Conservation (phyloP, 2,329 filamentous ascomycete genomes). For the Fusarium protoensiforme region DNA sequence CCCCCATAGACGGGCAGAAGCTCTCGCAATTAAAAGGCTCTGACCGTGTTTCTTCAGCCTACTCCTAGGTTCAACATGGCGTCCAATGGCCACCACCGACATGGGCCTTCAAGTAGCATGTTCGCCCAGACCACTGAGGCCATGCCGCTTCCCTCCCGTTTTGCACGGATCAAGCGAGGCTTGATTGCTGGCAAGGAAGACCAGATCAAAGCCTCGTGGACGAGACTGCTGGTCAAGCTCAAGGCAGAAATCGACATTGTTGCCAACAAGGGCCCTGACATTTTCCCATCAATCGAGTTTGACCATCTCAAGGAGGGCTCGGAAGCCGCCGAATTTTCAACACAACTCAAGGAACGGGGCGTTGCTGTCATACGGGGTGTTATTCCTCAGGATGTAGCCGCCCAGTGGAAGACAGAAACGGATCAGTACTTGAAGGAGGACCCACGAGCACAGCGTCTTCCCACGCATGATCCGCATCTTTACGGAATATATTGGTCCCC, state of each 20-base stretch:
- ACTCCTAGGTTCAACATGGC: conserved; percentile 24
- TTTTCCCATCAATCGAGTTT: conserved; percentile 57
- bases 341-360: conserved; percentile 44
- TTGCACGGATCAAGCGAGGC: conserved; percentile 53
- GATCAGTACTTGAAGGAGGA: conserved; percentile 65
- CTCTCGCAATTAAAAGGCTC: neutral
- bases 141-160: conserved; percentile 52
- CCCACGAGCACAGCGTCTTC: conserved; percentile 47
- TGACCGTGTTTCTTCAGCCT: neutral
- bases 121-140: conserved; percentile 42
- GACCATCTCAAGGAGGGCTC: conserved; percentile 48
- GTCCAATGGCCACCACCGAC: conserved; percentile 26
- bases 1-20: conserved; percentile 3
- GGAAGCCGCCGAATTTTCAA: conserved; percentile 41
- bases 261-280: conserved; percentile 40
- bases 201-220: conserved; percentile 52
- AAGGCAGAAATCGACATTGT: conserved; percentile 52
- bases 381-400: conserved; percentile 41
- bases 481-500: conserved; percentile 55
- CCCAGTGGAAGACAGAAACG: conserved; percentile 62
- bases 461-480: conserved; percentile 46
- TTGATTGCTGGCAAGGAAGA: conserved; percentile 53
- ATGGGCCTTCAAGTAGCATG: conserved; percentile 42
- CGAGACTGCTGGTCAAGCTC: conserved; percentile 51
- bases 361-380: conserved; percentile 48